phyloP scores from a whole-genome alignment of 177 flowering plant genomes.

The Vitis hybrid region DNA sequence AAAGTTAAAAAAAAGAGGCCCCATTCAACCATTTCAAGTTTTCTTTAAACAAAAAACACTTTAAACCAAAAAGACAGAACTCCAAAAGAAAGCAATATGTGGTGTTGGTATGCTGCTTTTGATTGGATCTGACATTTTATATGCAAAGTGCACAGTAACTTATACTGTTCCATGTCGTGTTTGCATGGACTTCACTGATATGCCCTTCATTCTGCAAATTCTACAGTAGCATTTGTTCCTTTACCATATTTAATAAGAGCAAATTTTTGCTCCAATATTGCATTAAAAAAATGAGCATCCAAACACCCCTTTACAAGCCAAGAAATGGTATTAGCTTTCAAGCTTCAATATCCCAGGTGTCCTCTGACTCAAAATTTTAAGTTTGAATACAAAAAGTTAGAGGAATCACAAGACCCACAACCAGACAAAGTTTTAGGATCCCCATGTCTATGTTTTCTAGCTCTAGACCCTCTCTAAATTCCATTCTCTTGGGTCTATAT shows the following conservation, averaged over 20 bases:
- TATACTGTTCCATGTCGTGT: no score
- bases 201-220: constrained; percentile 1
- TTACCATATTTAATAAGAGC: no score
- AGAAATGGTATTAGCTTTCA: neutral
- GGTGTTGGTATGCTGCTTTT: no score
- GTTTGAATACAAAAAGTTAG: neutral
- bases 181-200: neutral
- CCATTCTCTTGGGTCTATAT: constrained; percentile 10
- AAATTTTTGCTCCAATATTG: neutral
- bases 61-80: neutral
- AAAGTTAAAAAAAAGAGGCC: neutral
- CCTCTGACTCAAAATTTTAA: neutral
- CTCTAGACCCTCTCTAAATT: constrained; percentile 11
- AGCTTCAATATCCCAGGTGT: neutral
- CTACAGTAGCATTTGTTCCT: neutral
- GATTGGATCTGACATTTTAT: no score
- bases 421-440: constrained; percentile 22
- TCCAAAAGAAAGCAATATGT: neutral
- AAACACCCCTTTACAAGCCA: neutral
- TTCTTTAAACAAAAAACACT: neutral
- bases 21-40: constrained; percentile 10
- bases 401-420: neutral
- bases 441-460: constrained; percentile 23
- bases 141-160: no score
- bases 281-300: neutral